Evolutionary conservation across 2,329 filamentous ascomycete genomes (phyloP).

Genomic region (Simplicillium sp.): DNA sequence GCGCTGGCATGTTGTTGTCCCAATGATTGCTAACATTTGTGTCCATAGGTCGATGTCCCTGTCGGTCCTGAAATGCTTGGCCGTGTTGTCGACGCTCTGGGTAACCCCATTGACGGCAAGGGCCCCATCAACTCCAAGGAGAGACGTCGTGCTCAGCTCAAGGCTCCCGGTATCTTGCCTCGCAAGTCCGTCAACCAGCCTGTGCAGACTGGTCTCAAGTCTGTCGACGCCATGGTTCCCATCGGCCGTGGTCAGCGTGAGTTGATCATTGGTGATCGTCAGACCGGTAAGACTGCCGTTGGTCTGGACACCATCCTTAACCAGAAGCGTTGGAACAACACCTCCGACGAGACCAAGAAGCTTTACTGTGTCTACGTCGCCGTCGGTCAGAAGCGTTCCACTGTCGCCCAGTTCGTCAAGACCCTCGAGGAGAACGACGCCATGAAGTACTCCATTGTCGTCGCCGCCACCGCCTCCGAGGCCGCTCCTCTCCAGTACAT

Average conservation of each 20-base stretch:
- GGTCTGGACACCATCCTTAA: constrained; percentile 97
- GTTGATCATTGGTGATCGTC: constrained; percentile 99
- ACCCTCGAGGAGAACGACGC: constrained; percentile 99
- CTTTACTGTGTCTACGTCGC: constrained; percentile 99
- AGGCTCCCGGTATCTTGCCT: constrained; percentile 97
- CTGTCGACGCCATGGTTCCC: constrained; percentile 98
- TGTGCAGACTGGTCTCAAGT: constrained; percentile 99
- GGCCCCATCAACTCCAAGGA: constrained; percentile 87
- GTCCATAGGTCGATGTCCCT: constrained; percentile 83
- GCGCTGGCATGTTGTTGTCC: constrained; percentile 1
- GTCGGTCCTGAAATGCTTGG: constrained; percentile 89
- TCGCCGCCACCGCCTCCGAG: constrained; percentile 95
- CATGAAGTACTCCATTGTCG: constrained; percentile 94
- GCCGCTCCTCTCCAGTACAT: constrained; percentile 91
- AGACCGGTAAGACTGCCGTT: constrained; percentile 99
- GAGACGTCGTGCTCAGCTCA: constrained; percentile 94
- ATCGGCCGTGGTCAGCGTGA: constrained; percentile 99
- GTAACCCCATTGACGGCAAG: constrained; percentile 99
- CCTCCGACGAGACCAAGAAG: constrained; percentile 88
- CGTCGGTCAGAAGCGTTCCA: constrained; percentile 98
- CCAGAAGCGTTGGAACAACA: constrained; percentile 96
- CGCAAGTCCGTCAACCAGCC: constrained; percentile 96
- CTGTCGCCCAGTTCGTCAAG: constrained; percentile 98
- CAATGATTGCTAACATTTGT: not conserved
- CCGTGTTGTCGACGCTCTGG: constrained; percentile 96